Conservation (phyloP, 2,329 filamentous ascomycete genomes). For the Apiospora phragmitis region DNA sequence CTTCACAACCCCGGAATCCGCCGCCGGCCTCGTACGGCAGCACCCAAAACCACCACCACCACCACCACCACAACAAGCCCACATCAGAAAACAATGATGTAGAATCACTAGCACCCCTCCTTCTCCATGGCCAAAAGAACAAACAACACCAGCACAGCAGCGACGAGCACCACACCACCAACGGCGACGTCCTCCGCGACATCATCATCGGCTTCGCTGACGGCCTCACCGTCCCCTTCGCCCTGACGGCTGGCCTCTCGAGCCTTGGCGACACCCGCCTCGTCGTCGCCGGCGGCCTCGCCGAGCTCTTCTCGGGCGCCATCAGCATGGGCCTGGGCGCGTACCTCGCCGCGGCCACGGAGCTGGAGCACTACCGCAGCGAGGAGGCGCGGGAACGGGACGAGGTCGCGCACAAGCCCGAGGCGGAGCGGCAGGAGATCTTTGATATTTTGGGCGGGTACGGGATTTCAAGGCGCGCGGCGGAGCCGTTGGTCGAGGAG, state of each 20-base stretch:
- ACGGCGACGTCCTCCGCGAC: slow-evolving; percentile 33
- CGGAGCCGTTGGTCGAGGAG: slow-evolving; percentile 34
- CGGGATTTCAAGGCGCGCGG: slow-evolving; percentile 27
- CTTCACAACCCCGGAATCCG: neutral
- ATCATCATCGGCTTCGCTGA: slow-evolving; percentile 63
- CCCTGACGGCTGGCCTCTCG: slow-evolving; percentile 58
- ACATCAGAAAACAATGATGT: neutral
- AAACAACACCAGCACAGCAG: neutral
- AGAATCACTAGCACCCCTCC: neutral
- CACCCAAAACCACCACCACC: neutral
- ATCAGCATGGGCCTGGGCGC: slow-evolving; percentile 63
- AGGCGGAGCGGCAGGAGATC: slow-evolving; percentile 22
- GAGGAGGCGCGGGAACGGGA: slow-evolving; percentile 29
- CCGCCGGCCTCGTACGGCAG: slow-evolving; percentile 1
- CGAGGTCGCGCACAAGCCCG: slow-evolving; percentile 23
- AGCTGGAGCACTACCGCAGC: slow-evolving; percentile 37
- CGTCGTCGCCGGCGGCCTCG: slow-evolving; percentile 56
- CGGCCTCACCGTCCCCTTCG: slow-evolving; percentile 64
- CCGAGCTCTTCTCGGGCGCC: slow-evolving; percentile 58
- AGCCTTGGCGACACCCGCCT: slow-evolving; percentile 46
- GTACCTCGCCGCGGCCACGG: slow-evolving; percentile 52
- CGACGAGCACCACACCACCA: neutral
- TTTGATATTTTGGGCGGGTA: slow-evolving; percentile 34
- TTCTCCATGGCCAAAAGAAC: neutral
- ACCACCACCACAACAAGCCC: neutral